Evolutionary conservation across 352 stramenopile species (phyloP), one percentile per base, ranked within the genome.

Genomic region (Globisporangium parvum): DNA sequence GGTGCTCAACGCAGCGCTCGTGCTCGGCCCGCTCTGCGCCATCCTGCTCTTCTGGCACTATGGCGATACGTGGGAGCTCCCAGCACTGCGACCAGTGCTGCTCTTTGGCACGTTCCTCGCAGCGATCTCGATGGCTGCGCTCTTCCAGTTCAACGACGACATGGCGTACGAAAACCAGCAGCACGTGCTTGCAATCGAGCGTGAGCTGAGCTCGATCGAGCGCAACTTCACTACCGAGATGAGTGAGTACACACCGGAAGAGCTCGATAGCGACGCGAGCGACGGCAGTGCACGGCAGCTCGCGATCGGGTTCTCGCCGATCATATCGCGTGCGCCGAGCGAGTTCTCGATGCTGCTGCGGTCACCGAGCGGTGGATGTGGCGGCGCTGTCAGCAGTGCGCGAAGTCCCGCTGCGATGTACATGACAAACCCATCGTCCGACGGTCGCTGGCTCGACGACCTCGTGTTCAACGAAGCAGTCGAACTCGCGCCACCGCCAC

Each of bases 111-210:
- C 73, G 20, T 60, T 87, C 31, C 51, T 95, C 20, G 77, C 74
- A 23, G 60, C 84, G 15, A 47, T 87, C 18, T 67, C 76, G 17
- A 69, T 95, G 61, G 45, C 86, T 0, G 18, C 84, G 23, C 61
- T 96, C 9, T 91, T 93, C 51, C 67, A 75, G 51, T 85, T 96
- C 57, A 75, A 91, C 53, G 86, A 96, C 55, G 85, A 91, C 61
- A 50, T 79, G 18, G 77, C 86, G 9, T 84, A 73, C 42, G 80
- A 92, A 59, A 88, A 87, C 53, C 63, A 81, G 15, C 62, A 79
- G 58, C 67, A 75, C 18, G 59, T 80, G 37, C 42, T 86, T 11
- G 68, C 60, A 0, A 66, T 88, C 26, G 81, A 92, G 58, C 71
- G 73, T 6, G 75, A 90, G 33, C 53, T 85, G 17, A 62, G 66